Conservation (phyloP, 345 rosid genomes). For the Pistacia vera region DNA sequence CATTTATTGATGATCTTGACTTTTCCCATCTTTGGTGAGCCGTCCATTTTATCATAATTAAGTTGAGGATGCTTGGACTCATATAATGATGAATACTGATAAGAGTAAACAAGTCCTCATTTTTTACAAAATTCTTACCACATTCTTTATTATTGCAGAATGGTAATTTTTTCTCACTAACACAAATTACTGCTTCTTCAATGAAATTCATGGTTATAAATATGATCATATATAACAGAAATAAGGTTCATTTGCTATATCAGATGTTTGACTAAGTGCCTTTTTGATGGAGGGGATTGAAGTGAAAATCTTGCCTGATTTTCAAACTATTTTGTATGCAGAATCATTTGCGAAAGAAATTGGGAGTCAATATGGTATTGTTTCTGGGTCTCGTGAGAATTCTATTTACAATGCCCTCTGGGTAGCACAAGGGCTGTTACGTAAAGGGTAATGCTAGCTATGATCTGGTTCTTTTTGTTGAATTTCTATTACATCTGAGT, state of each 20-base stretch:
- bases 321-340: slow-evolving; percentile 36
- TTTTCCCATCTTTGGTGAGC: not conserved
- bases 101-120: not conserved
- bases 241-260: not conserved
- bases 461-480: not conserved
- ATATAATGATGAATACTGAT: too few species aligned
- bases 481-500: slow-evolving; percentile 1
- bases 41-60: not conserved
- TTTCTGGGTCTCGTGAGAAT: slow-evolving; percentile 86
- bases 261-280: not conserved
- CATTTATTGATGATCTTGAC: not conserved
- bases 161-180: too few species aligned
- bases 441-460: slow-evolving; percentile 72
- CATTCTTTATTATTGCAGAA: too few species aligned
- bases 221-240: not conserved
- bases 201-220: not conserved
- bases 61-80: not conserved
- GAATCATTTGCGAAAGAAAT: slow-evolving; percentile 68
- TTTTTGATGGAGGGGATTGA: not conserved
- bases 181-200: not conserved
- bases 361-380: slow-evolving; percentile 88
- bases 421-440: slow-evolving; percentile 95
- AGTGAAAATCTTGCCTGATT: slow-evolving; percentile 18
- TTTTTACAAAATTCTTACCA: too few species aligned
- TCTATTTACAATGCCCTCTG: slow-evolving; percentile 92